Conservation (phyloP, 1,139 yeast species). For the Yamadazyma atmosphaerica region DNA sequence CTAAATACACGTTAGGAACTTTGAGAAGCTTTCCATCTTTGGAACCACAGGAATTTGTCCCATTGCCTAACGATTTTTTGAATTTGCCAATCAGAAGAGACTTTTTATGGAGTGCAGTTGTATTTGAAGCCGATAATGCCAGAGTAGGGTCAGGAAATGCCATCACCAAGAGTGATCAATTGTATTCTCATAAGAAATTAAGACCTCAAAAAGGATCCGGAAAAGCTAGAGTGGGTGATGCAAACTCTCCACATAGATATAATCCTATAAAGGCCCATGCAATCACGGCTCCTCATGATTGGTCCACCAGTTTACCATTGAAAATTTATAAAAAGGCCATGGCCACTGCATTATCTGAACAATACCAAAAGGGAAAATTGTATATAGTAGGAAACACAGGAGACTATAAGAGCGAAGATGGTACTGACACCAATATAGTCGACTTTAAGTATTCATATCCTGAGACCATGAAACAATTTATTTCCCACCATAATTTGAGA, state of each 20-base stretch:
- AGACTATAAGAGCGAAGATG: constrained; percentile 10
- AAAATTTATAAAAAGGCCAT: constrained; percentile 76
- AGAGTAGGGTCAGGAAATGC: constrained; percentile 91
- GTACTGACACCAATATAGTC: constrained; percentile 23
- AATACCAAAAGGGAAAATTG: constrained; percentile 73
- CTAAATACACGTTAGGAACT: constrained; percentile 78
- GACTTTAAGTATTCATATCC: constrained; percentile 52
- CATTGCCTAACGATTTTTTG: constrained; percentile 69
- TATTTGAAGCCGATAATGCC: constrained; percentile 84
- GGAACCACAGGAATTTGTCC: constrained; percentile 76
- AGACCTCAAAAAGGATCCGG: constrained; percentile 94
- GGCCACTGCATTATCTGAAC: constrained; percentile 78
- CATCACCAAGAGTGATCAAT: constrained; percentile 82
- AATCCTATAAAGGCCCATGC: constrained; percentile 93
- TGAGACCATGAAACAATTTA: constrained; percentile 58
- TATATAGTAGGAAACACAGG: constrained; percentile 63
- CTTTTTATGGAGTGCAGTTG: constrained; percentile 90
- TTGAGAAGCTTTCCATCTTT: constrained; percentile 84
- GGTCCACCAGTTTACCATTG: constrained; percentile 77
- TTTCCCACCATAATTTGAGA: constrained; percentile 54
- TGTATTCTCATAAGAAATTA: constrained; percentile 80
- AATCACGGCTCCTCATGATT: constrained; percentile 86
- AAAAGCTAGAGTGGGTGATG: constrained; percentile 94
- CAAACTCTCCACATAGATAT: constrained; percentile 87
- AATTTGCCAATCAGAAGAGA: constrained; percentile 85